A percentile compares a stretch with the other conserved stretches of the same genome.
phyloP scores from a whole-genome alignment of 306 rosid genomes.

The cucumber (Cucumis sativus) region Cucumber_9930_V3 NC_026657.2:12264001-12264500 shows the following conservation, averaged over 20 bases:
- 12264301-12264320: background rate
- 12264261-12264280: constrained; percentile 1
- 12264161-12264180: background rate
- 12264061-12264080: constrained; percentile 41
- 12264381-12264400: background rate
- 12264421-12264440: no score
- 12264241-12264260: no score
- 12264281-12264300: background rate
- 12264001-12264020: background rate
- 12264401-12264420: no score
- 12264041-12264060: background rate
- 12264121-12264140: constrained; percentile 53
- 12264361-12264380: background rate
- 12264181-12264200: background rate
- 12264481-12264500: no score
- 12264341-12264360: background rate
- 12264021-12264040: background rate
- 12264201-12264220: background rate
- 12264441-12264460: no score
- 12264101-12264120: constrained; percentile 29
- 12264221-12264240: background rate
- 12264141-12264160: constrained; percentile 27
- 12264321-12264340: background rate
- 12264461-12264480: no score
- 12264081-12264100: constrained; percentile 55